Conservation (phyloP, 768 basidiomycete genomes). For the Auricularia sp. region DNA sequence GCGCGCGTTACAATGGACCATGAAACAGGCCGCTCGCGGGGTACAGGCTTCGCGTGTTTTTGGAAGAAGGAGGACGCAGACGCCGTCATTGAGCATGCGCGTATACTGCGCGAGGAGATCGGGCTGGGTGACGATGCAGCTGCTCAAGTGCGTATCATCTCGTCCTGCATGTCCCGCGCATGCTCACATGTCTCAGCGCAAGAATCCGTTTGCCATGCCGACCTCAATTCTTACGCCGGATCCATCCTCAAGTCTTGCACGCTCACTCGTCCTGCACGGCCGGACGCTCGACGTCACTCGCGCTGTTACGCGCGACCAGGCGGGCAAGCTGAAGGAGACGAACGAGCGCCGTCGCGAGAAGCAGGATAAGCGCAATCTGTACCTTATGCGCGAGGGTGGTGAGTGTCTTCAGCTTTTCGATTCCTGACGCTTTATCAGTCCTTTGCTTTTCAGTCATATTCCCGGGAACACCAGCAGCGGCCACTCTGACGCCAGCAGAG, state of each 20-base stretch:
- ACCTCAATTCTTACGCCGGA: slow-evolving; percentile 83
- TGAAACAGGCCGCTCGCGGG: slow-evolving; percentile 75
- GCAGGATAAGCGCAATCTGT: slow-evolving; percentile 90
- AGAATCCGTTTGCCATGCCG: slow-evolving; percentile 81
- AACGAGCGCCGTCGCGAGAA: slow-evolving; percentile 79
- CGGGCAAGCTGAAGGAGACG: slow-evolving; percentile 78
- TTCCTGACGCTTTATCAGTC: background rate
- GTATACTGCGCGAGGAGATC: slow-evolving; percentile 56
- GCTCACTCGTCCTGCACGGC: slow-evolving; percentile 80
- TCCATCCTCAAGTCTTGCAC: slow-evolving; percentile 75
- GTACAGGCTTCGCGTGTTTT: slow-evolving; percentile 94
- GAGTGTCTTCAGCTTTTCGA: slow-evolving; percentile 17
- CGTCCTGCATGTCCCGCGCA: no score
- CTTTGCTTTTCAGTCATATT: slow-evolving; percentile 57
- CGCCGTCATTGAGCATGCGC: slow-evolving; percentile 71
- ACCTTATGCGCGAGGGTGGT: slow-evolving; percentile 95
- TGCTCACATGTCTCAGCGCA: slow-evolving; percentile 25
- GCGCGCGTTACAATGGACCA: slow-evolving; percentile 82
- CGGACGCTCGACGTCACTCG: slow-evolving; percentile 83
- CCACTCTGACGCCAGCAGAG: slow-evolving; percentile 57
- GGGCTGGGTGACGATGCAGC: slow-evolving; percentile 21
- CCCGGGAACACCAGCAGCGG: slow-evolving; percentile 75
- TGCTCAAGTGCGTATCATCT: no score
- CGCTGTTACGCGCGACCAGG: slow-evolving; percentile 85
- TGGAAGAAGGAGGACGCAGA: slow-evolving; percentile 91